Conservation (phyloP, 140 eudicot genomes). For the Eryngium alpinum region DNA sequence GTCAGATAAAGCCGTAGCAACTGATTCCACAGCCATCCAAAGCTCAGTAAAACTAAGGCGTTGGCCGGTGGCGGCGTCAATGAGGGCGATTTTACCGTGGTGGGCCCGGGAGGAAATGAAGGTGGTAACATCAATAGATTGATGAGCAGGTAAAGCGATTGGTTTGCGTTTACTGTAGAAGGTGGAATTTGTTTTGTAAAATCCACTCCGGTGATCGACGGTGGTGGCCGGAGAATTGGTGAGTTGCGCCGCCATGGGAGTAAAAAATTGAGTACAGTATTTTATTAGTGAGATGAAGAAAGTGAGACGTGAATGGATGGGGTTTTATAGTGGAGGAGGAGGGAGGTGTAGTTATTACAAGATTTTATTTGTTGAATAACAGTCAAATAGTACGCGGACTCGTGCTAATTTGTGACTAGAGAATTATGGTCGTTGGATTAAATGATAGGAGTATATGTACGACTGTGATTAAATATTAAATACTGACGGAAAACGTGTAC, state of each 20-base stretch:
- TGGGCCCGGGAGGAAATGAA: conserved; percentile 93
- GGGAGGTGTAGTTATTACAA: too few species aligned
- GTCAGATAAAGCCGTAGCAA: conserved; percentile 52
- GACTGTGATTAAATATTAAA: too few species aligned
- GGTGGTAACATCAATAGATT: conserved; percentile 62
- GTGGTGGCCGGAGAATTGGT: conserved; percentile 17
- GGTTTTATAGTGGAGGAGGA: too few species aligned
- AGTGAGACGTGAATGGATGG: not conserved
- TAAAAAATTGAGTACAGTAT: not conserved
- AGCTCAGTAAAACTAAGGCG: conserved; percentile 58
- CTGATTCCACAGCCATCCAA: conserved; percentile 77
- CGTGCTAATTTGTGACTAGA: too few species aligned
- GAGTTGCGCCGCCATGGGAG: conserved; percentile 15
- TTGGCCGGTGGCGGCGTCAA: conserved; percentile 79
- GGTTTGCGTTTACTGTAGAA: conserved; percentile 88
- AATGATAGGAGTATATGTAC: too few species aligned
- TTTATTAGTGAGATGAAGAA: not conserved
- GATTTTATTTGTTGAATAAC: too few species aligned
- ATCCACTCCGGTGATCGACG: conserved; percentile 52
- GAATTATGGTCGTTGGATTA: too few species aligned
- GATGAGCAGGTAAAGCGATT: conserved; percentile 48
- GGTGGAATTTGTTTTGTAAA: conserved; percentile 53
- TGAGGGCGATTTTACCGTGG: conserved; percentile 61
- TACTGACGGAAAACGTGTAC: too few species aligned
- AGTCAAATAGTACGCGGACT: too few species aligned